Percentiles rank a stretch among this genome's conserved stretches.
Conservation (phyloP, 345 rosid genomes). For the Boechera retrofracta region DNA sequence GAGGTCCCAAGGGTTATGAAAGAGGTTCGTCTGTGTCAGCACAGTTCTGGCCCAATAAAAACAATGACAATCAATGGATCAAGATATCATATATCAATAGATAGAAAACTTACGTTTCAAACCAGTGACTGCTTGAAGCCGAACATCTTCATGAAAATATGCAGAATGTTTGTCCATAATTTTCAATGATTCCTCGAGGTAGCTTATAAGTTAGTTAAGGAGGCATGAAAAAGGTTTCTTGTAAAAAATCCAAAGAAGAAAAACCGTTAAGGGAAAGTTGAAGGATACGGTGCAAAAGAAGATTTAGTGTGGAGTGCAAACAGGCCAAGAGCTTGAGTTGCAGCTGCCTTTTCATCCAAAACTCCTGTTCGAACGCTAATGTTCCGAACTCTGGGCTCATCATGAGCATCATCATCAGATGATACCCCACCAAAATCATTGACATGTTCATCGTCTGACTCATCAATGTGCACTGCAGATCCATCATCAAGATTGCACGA, state of each 20-base stretch:
- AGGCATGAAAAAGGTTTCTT: constrained; percentile 34
- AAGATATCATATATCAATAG: constrained; percentile 22
- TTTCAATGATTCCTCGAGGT: constrained; percentile 86
- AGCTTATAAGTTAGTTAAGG: constrained; percentile 69
- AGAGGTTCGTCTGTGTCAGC: not conserved
- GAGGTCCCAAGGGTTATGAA: constrained; percentile 29
- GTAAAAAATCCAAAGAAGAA: constrained; percentile 10
- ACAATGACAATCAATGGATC: constrained; percentile 25
- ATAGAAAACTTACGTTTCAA: constrained; percentile 74
- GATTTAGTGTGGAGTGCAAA: constrained; percentile 90
- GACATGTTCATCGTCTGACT: constrained; percentile 86
- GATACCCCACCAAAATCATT: constrained; percentile 92
- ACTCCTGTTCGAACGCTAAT: constrained; percentile 98
- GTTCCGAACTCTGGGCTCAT: constrained; percentile 91
- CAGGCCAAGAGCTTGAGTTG: constrained; percentile 98
- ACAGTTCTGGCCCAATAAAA: constrained; percentile 10
- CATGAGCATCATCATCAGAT: constrained; percentile 99
- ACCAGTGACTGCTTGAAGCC: constrained; percentile 88
- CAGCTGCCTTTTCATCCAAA: constrained; percentile 99
- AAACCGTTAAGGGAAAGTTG: constrained; percentile 7
- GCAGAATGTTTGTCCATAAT: constrained; percentile 83
- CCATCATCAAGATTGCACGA: constrained; percentile 99
- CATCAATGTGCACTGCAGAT: constrained; percentile 89
- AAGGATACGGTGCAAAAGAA: constrained; percentile 92
- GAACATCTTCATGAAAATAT: constrained; percentile 99